phyloP scores from a whole-genome alignment of 1,139 yeast genomes.

The Saccharomyces pastorianus region DNA sequence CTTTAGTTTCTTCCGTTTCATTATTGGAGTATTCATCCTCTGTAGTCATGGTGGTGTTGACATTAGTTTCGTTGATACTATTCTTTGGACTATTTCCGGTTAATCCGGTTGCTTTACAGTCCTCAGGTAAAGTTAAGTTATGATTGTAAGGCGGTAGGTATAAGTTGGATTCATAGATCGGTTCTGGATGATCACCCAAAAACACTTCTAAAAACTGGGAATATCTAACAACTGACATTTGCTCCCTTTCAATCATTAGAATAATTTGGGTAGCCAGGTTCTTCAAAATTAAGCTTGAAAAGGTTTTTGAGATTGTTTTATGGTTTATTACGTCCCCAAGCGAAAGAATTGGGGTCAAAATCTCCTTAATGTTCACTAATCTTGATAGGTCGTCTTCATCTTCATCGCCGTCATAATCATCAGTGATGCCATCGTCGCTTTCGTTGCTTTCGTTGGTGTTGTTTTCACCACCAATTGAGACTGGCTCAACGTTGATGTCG shows the following conservation, averaged over 20 bases:
- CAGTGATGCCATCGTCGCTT: conserved; percentile 24
- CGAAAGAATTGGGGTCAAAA: conserved; percentile 69
- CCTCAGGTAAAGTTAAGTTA: conserved; percentile 34
- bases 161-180: conserved; percentile 54
- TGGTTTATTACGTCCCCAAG: conserved; percentile 74
- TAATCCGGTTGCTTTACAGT: conserved; percentile 7
- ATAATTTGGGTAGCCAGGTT: conserved; percentile 64
- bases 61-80: neutral
- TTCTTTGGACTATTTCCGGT: neutral
- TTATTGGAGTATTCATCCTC: conserved; percentile 3
- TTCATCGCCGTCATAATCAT: conserved; percentile 31
- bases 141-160: conserved; percentile 66
- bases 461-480: conserved; percentile 10
- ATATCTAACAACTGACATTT: conserved; percentile 60
- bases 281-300: conserved; percentile 42
- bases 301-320: conserved; percentile 62
- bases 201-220: conserved; percentile 67
- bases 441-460: conserved; percentile 14
- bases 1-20: conserved; percentile 22
- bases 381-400: conserved; percentile 35
- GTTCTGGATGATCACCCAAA: conserved; percentile 78
- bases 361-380: conserved; percentile 40
- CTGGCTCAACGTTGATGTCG: conserved; percentile 20
- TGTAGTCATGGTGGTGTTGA: neutral
- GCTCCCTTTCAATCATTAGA: conserved; percentile 72